Evolutionary conservation across 768 basidiomycete genomes (phyloP), one percentile per base, ranked within the genome.

Genomic region (Fistulinella prunicolor): DNA sequence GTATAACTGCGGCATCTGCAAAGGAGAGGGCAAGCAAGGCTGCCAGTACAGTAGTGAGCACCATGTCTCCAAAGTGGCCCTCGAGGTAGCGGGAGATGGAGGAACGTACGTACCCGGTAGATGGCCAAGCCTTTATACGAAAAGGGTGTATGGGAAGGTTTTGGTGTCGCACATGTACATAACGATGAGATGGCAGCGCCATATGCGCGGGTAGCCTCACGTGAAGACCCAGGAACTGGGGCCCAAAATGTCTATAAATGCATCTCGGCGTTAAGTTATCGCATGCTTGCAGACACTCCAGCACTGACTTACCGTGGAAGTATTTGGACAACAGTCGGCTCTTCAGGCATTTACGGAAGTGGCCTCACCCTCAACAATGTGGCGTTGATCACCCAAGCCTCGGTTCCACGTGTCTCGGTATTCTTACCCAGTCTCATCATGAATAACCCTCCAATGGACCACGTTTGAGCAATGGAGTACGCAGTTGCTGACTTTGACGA

Each of bases 1-100:
- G 63, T 2, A 57, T 42, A 41, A 64, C 43, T 0, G 56, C 60
- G 2, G 64, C 65, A 49, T 55, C 38, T 28, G 49, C 46, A 9
- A 60, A 37, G 5, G 53, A 47, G 21, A 50, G 19, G 30, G 28
- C 41, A 20, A 61, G 26, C 9, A 61, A 36, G 1, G 24, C 53
- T 10, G 46, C 41, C 1, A 64, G 26, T 12, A 49, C 28, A 6
- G 34, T 36, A 6, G 49, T 26, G 38, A 48, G 46, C 9, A 42
- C 14, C 62, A 61, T 63, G 32, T 30, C 36, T 39, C 32, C 23
- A 16, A 21, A 14, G 20, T 28, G 20, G 30, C 19, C 36, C 22
- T 19, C 21, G n/a, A 40, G 16, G 21, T 35, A 37, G 6, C 2
- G 22, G 35, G n/a, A n/a, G 30, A 8, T 17, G 29, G 20, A 35